Evolutionary conservation across 2,329 filamentous ascomycete species (phyloP).

Genomic region (Dactylella cylindrospora): DNA sequence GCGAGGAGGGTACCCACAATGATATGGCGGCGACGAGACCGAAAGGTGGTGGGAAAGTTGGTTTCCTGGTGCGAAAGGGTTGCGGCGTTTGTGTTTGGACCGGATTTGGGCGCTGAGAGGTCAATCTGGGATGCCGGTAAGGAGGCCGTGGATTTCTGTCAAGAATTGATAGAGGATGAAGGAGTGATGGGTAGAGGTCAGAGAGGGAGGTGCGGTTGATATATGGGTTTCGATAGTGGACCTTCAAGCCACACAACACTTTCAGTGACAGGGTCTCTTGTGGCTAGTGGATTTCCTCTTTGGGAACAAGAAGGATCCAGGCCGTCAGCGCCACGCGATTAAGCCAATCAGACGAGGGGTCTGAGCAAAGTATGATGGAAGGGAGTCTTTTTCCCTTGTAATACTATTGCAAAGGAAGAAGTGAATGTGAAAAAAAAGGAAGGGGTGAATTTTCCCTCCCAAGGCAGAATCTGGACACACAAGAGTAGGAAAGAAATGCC

Average conservation of each 20-base stretch:
- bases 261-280: no score
- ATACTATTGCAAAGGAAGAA: background rate
- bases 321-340: slow-evolving; percentile 25
- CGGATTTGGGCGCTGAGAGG: slow-evolving; percentile 4
- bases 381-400: background rate
- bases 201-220: slow-evolving; percentile 37
- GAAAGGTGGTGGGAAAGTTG: slow-evolving; percentile 24
- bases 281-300: slow-evolving; percentile 14
- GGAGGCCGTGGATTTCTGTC: slow-evolving; percentile 27
- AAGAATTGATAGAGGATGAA: slow-evolving; percentile 42
- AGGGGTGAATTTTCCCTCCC: background rate
- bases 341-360: background rate
- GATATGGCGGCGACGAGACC: slow-evolving; percentile 16
- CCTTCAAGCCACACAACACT: slow-evolving; percentile 24
- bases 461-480: background rate
- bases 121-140: slow-evolving; percentile 20
- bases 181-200: slow-evolving; percentile 29
- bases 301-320: slow-evolving; percentile 42
- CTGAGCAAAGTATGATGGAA: background rate
- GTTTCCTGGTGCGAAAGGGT: slow-evolving; percentile 27
- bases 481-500: slow-evolving; percentile 1
- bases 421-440: background rate
- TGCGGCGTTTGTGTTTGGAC: slow-evolving; percentile 30
- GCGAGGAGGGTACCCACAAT: slow-evolving; percentile 43
- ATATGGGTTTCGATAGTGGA: slow-evolving; percentile 36